These are phyloP conservation scores for Tulasnella sp. DNA, from an alignment of 768 basidiomycete species.

Conservation along the genomic window DNA sequence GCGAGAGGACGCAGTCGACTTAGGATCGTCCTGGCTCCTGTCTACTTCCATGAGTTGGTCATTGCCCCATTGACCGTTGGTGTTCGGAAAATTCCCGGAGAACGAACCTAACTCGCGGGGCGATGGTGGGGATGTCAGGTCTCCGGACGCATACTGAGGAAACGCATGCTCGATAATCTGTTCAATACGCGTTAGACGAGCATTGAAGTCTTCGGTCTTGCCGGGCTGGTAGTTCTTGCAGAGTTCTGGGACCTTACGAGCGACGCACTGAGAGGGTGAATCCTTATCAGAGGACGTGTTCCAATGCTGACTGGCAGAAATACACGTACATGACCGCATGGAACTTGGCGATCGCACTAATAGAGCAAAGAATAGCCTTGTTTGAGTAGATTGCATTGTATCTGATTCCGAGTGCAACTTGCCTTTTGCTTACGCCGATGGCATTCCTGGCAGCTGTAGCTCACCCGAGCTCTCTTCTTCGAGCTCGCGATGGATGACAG, in stretches of 20 bases:
- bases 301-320: slow-evolving; percentile 15
- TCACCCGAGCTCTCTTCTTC: slow-evolving; percentile 15
- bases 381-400: background rate
- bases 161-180: slow-evolving; percentile 70
- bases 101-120: background rate
- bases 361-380: slow-evolving; percentile 1
- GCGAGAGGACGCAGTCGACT: slow-evolving; percentile 44
- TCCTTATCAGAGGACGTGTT: slow-evolving; percentile 15
- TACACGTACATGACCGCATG: slow-evolving; percentile 63
- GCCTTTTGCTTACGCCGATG: slow-evolving; percentile 86
- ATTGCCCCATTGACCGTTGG: background rate
- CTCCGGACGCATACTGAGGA: slow-evolving; percentile 48
- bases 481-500: background rate
- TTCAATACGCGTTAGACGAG: slow-evolving; percentile 63
- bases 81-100: background rate
- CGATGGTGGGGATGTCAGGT: background rate
- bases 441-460: slow-evolving; percentile 39
- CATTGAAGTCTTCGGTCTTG: slow-evolving; percentile 68
- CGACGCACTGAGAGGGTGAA: slow-evolving; percentile 44
- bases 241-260: slow-evolving; percentile 76
- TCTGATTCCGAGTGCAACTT: background rate
- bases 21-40: slow-evolving; percentile 21
- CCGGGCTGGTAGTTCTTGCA: slow-evolving; percentile 85
- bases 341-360: slow-evolving; percentile 76
- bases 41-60: slow-evolving; percentile 10